A percentile compares a stretch with the other conserved stretches of the same genome.
These are phyloP conservation scores for Pelargonium citronellum DNA, from an alignment of 441 rosid genomes.

Conservation along the genomic window DNA sequence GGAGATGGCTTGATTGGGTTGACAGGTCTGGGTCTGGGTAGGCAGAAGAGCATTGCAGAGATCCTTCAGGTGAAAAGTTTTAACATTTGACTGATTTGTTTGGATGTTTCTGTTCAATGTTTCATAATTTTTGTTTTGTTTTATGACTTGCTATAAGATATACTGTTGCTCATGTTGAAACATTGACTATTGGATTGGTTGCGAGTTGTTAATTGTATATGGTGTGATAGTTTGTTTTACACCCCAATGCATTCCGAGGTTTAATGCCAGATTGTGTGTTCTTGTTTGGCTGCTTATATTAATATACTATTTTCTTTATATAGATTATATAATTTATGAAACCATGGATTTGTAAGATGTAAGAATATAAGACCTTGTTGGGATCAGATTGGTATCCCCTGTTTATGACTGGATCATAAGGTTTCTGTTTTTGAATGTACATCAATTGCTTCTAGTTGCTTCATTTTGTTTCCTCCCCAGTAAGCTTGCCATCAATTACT, in stretches of 20 bases:
- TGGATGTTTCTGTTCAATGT: conserved; percentile 8
- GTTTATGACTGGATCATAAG: too few relatives aligned
- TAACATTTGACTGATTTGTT: conserved; percentile 1
- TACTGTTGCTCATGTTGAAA: neutral
- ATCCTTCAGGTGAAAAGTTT: conserved; percentile 53
- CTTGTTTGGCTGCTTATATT: neutral
- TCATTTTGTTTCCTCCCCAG: neutral
- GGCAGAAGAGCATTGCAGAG: conserved; percentile 60
- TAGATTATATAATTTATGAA: too few relatives aligned
- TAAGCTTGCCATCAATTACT: too few relatives aligned
- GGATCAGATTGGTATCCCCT: too few relatives aligned
- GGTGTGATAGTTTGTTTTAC: too few relatives aligned
- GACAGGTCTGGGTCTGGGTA: conserved; percentile 49
- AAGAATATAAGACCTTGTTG: too few relatives aligned
- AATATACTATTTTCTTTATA: too few relatives aligned
- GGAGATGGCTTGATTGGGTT: conserved; percentile 67
- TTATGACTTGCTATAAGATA: conserved; percentile 33
- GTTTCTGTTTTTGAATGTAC: conserved; percentile 14
- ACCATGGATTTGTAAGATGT: too few relatives aligned
- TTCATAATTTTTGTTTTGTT: neutral
- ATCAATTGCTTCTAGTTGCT: conserved; percentile 6
- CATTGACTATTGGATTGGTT: neutral
- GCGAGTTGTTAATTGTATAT: too few relatives aligned
- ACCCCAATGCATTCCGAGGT: neutral
- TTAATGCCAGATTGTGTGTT: neutral